phyloP scores from a whole-genome alignment of 768 basidiomycete species.

The Neoboletus brunneissimus region DNA sequence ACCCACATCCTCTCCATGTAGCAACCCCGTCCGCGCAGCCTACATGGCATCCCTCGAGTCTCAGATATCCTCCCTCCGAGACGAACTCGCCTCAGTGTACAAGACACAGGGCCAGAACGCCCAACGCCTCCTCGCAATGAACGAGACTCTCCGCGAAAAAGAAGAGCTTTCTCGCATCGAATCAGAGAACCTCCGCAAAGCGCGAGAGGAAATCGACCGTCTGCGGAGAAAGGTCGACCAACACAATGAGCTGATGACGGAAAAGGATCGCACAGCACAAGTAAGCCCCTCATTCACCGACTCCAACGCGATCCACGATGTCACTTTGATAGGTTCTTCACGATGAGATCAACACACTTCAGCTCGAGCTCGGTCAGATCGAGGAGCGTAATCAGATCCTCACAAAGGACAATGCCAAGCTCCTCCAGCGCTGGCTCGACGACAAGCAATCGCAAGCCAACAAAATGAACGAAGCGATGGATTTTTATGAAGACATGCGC shows the following conservation, averaged over 20 bases:
- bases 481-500: conserved; percentile 86
- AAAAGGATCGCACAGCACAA: conserved; percentile 88
- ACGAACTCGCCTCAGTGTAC: conserved; percentile 92
- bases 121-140: conserved; percentile 88
- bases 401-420: conserved; percentile 88
- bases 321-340: conserved; percentile 67
- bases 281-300: conserved; percentile 37
- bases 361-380: conserved; percentile 87
- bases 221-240: conserved; percentile 77
- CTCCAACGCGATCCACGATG: not conserved
- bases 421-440: conserved; percentile 96
- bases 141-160: conserved; percentile 90
- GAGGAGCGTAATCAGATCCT: conserved; percentile 85
- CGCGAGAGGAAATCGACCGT: conserved; percentile 69
- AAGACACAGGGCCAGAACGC: conserved; percentile 96
- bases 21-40: conserved; percentile 82
- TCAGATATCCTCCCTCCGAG: conserved; percentile 87
- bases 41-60: conserved; percentile 91
- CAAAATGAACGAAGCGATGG: conserved; percentile 91
- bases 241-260: conserved; percentile 80
- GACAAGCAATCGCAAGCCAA: conserved; percentile 91
- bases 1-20: conserved; percentile 28
- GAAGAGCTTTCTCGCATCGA: conserved; percentile 84
- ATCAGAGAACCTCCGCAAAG: conserved; percentile 73
- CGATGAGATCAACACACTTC: conserved; percentile 91